These are phyloP conservation scores for Gynandropsis gynandra DNA, from an alignment of 345 rosid species.

Conservation along the genomic window DNA sequence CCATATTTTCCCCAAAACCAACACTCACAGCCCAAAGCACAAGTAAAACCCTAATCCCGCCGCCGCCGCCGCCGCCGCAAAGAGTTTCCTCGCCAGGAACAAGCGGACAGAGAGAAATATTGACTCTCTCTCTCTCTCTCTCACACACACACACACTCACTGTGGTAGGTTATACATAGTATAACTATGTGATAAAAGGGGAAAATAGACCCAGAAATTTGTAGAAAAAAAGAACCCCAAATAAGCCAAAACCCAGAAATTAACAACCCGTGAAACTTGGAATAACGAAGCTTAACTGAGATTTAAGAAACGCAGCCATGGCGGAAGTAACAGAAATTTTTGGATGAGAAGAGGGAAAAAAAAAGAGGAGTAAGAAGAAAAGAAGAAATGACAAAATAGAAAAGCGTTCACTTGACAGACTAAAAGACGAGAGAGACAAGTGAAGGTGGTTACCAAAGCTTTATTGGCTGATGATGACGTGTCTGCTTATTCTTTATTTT, in stretches of 20 bases:
- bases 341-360: background rate
- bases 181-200: conserved; percentile 25
- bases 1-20: conserved; percentile 42
- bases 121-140: background rate
- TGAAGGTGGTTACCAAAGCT: conserved; percentile 24
- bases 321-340: conserved; percentile 17
- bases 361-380: background rate
- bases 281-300: background rate
- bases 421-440: conserved; percentile 23
- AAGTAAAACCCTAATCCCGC: conserved; percentile 29
- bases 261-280: background rate
- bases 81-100: background rate
- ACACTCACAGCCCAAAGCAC: conserved; percentile 9
- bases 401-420: conserved; percentile 28
- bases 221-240: background rate
- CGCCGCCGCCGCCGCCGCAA: conserved; percentile 13
- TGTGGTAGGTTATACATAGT: conserved; percentile 28
- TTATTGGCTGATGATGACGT: conserved; percentile 20
- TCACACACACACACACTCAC: background rate
- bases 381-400: conserved; percentile 28
- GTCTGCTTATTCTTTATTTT: conserved; percentile 3
- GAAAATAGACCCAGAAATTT: conserved; percentile 20
- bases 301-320: conserved; percentile 14
- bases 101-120: conserved; percentile 13
- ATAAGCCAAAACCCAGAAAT: background rate